A percentile compares a stretch with the other conserved stretches of the same genome.
phyloP scores from a whole-genome alignment of 345 rosid genomes.

The Reutealis trisperma region DNA sequence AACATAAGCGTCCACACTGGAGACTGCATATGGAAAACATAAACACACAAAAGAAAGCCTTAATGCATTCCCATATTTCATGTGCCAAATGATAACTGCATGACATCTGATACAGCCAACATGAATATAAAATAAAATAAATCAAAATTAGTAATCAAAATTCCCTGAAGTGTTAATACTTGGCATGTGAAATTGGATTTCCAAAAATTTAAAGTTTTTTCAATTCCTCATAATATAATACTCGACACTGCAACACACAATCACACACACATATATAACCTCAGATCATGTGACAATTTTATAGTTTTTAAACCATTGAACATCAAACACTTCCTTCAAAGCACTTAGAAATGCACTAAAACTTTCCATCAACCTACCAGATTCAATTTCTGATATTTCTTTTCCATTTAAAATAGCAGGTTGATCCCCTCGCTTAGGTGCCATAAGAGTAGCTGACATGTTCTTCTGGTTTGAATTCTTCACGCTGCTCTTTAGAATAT shows the following conservation, averaged over 20 bases:
- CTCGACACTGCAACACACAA: not conserved
- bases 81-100: not conserved
- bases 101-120: not conserved
- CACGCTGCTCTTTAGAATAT: conserved; percentile 43
- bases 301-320: not conserved
- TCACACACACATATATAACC: not conserved
- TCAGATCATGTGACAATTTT: no score
- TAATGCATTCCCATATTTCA: not conserved
- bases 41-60: not conserved
- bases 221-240: not conserved
- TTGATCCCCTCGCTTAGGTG: conserved; percentile 39
- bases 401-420: conserved; percentile 37
- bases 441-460: conserved; percentile 27
- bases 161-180: not conserved
- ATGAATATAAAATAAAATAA: not conserved
- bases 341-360: not conserved
- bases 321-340: not conserved
- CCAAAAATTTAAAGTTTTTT: not conserved
- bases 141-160: not conserved
- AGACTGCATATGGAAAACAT: conserved; percentile 27
- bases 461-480: conserved; percentile 39
- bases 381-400: conserved; percentile 35
- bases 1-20: conserved; percentile 43
- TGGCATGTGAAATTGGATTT: not conserved
- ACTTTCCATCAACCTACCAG: conserved; percentile 24